Conservation (phyloP, 164 flowering plant species). For the Saururus chinensis region DNA sequence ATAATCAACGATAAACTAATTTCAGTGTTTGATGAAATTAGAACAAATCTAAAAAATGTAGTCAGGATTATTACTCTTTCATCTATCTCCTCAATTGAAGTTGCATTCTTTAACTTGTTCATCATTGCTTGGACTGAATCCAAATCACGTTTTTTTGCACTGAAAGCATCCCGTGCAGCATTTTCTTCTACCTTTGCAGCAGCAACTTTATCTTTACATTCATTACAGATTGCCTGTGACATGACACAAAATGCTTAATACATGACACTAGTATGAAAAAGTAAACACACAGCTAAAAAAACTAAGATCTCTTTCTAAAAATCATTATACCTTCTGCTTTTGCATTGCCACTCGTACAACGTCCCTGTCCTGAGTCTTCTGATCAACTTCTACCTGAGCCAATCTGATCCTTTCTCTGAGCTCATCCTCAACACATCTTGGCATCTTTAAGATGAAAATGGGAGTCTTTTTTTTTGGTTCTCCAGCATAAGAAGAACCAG, state of each 20-base stretch:
- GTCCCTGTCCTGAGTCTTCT: conserved; percentile 57
- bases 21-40: neutral
- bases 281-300: neutral
- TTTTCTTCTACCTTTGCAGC: conserved; percentile 48
- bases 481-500: conserved; percentile 17
- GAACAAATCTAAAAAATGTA: neutral
- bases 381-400: conserved; percentile 47
- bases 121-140: conserved; percentile 48
- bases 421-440: conserved; percentile 52
- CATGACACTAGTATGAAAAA: neutral
- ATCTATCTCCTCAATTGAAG: conserved; percentile 61
- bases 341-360: conserved; percentile 36
- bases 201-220: conserved; percentile 21
- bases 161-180: conserved; percentile 37
- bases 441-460: conserved; percentile 44
- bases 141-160: conserved; percentile 51
- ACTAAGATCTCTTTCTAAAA: neutral
- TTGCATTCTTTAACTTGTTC: conserved; percentile 50
- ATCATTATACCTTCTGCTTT: conserved; percentile 31
- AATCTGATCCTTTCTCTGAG: conserved; percentile 39
- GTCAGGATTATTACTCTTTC: conserved; percentile 32
- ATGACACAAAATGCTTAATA: neutral
- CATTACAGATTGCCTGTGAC: conserved; percentile 14
- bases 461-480: conserved; percentile 31
- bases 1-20: conserved; percentile 1